Evolutionary conservation across 2,329 filamentous ascomycete genomes (phyloP), one percentile per base, ranked within the genome.

Genomic region (Colletotrichum salicis): DNA sequence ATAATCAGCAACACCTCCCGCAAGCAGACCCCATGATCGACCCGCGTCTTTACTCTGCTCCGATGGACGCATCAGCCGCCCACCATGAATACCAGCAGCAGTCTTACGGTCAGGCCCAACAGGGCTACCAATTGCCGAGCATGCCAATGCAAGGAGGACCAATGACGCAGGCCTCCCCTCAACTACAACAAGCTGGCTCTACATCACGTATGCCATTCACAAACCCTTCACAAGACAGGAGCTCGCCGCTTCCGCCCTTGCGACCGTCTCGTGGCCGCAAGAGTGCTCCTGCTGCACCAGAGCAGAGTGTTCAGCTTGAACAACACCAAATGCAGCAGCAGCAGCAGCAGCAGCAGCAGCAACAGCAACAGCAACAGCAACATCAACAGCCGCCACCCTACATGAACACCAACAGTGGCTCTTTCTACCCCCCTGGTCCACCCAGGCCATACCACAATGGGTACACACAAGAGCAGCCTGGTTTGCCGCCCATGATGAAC

Each of bases 141-240:
- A 54, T 72, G 37, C 35, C 70, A 6, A 58, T 72, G 67, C 70
- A 65, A 51, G 56, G 67, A 48, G 61, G 70, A 37, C 55, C 65
- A 8, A 35, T 72, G 65, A 24, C 67, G 19, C 70, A 63, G 52
- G 61, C 29, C 55, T 67, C 58, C 57, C 48, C 69, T 11, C 67
- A 56, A 35, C 56, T 65, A 15, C 66, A 70, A 41, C 70, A 65
- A 57, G 35, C 68, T 33, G 62, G 71, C 52, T 67, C 58, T 29
- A 52, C 57, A 12, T 71, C 73, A 24, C 61, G 73, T 22, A 74
- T 74, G 64, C 73, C 73, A 8, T 74, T 74, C 35, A 71, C 73
- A 15, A 74, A 73, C 55, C 73, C 73, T 5, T 33, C 54, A 5
- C 64, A 71, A 24, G 71, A 74, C 45, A 72, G 70, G 57, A 64